Conservation (phyloP, 371 early-diverging fungal species). For the Zychaea mexicana region DNA sequence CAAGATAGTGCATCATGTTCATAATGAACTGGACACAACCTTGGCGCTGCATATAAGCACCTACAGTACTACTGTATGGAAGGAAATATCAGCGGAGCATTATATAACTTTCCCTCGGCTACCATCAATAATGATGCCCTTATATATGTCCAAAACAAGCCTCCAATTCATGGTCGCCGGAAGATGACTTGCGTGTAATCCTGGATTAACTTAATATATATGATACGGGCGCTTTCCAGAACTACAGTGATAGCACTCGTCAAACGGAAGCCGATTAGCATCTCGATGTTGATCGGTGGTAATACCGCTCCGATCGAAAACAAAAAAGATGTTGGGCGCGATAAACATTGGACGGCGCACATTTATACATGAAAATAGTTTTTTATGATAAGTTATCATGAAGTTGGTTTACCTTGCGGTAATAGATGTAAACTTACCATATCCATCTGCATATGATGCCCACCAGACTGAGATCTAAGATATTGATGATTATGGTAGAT, state of each 20-base stretch:
- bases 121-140: too few species aligned
- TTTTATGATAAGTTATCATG: background rate
- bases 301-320: slow-evolving; percentile 32
- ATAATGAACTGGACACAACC: too few species aligned
- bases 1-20: too few species aligned
- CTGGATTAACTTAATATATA: too few species aligned
- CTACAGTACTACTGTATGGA: too few species aligned
- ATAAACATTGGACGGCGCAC: slow-evolving; percentile 42
- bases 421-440: background rate
- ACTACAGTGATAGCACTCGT: slow-evolving; percentile 37
- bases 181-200: too few species aligned
- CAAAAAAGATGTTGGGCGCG: slow-evolving; percentile 31
- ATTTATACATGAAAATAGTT: slow-evolving; percentile 26
- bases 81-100: too few species aligned
- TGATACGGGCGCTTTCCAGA: too few species aligned
- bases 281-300: slow-evolving; percentile 34
- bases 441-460: background rate
- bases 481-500: background rate
- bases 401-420: background rate
- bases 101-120: too few species aligned
- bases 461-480: background rate
- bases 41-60: too few species aligned
- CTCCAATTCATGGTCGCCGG: too few species aligned
- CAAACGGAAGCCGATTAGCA: slow-evolving; percentile 38
- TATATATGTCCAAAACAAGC: too few species aligned